Conservation (phyloP, 352 stramenopile genomes). For the Phytophthora pseudosyringae region DNA sequence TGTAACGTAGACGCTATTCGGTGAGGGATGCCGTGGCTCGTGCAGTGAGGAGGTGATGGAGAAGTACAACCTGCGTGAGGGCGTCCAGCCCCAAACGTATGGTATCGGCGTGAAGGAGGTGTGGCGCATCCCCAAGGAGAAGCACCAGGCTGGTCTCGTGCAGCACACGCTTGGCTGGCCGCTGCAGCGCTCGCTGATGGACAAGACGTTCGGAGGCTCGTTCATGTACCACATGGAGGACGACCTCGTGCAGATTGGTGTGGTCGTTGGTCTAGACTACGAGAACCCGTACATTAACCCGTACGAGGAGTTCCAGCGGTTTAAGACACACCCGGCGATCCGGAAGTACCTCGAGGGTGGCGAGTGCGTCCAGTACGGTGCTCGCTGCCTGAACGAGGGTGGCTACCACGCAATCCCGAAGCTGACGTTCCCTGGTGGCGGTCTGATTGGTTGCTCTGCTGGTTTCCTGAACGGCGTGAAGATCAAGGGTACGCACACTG, state of each 20-base stretch:
- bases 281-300: conserved; percentile 99
- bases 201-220: conserved; percentile 97
- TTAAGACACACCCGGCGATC: conserved; percentile 98
- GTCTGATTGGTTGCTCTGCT: conserved; percentile 96
- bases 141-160: conserved; percentile 94
- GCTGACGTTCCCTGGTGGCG: conserved; percentile 97
- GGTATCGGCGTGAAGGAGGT: conserved; percentile 99
- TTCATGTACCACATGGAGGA: conserved; percentile 99
- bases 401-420: conserved; percentile 98
- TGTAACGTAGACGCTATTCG: conserved; percentile 98
- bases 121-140: conserved; percentile 91
- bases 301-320: conserved; percentile 99
- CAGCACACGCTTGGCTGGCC: conserved; percentile 99
- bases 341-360: conserved; percentile 94
- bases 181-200: conserved; percentile 90
- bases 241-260: conserved; percentile 94
- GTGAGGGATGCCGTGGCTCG: conserved; percentile 97
- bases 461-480: conserved; percentile 99
- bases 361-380: conserved; percentile 98
- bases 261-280: conserved; percentile 99
- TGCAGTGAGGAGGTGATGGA: conserved; percentile 97
- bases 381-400: conserved; percentile 94
- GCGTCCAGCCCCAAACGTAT: conserved; percentile 96
- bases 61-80: conserved; percentile 95
- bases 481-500: conserved; percentile 99